phyloP scores from a whole-genome alignment of 306 rosid genomes.

The Trichosanthes cucumerina region DNA sequence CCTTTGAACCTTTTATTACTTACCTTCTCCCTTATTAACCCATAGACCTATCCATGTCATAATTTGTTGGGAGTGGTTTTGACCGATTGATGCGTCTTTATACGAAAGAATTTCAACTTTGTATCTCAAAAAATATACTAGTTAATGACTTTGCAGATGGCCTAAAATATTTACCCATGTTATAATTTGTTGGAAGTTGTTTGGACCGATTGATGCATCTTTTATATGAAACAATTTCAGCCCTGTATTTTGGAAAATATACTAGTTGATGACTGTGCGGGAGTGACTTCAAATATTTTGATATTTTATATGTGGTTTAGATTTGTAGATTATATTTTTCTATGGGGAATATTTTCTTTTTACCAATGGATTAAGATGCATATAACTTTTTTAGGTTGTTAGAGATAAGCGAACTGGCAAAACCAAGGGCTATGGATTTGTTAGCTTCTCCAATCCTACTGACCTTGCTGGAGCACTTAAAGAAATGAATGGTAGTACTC shows the following conservation, averaged over 20 bases:
- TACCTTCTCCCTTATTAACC: too few species aligned
- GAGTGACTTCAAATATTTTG: background rate
- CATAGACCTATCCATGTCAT: too few species aligned
- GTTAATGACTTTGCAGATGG: too few species aligned
- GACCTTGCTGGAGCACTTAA: conserved; percentile 86
- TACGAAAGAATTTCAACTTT: too few species aligned
- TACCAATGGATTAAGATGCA: background rate
- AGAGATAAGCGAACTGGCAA: conserved; percentile 95
- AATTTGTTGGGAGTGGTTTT: too few species aligned
- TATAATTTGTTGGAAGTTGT: background rate
- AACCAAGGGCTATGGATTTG: conserved; percentile 97
- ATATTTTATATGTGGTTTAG: background rate
- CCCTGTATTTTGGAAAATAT: background rate
- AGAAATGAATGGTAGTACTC: conserved; percentile 81
- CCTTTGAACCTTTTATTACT: too few species aligned
- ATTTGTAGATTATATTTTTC: background rate
- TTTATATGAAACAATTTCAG: background rate
- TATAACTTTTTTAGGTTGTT: conserved; percentile 45
- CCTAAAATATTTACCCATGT: background rate
- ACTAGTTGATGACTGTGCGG: background rate
- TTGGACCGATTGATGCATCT: background rate
- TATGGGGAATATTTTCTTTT: background rate
- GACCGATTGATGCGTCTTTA: too few species aligned
- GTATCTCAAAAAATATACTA: too few species aligned
- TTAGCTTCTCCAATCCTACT: conserved; percentile 78